phyloP scores from a whole-genome alignment of 2,329 filamentous ascomycete genomes.

The Neobulgaria alba region DNA sequence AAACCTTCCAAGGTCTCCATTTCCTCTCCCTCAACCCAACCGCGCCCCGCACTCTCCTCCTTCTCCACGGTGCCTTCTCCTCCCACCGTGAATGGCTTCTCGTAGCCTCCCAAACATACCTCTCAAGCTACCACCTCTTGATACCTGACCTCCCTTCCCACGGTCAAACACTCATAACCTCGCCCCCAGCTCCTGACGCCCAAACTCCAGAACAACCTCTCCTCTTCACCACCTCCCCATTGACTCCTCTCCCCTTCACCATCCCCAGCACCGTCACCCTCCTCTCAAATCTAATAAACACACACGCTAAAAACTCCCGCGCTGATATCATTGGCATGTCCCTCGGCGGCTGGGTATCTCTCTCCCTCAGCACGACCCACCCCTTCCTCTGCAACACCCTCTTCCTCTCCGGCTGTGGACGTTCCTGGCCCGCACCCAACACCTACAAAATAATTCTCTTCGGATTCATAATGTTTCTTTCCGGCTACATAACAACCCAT shows the following conservation, averaged over 20 bases:
- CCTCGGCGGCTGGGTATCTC: too few relatives aligned
- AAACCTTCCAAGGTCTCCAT: background rate
- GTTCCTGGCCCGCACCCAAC: too few relatives aligned
- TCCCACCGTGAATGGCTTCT: conserved; percentile 5
- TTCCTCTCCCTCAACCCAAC: background rate
- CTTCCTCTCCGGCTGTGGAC: too few relatives aligned
- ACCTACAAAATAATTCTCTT: too few relatives aligned
- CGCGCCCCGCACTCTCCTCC: background rate
- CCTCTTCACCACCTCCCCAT: too few relatives aligned
- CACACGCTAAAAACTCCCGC: conserved; percentile 4
- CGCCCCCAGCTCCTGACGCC: too few relatives aligned
- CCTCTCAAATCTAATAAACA: conserved; percentile 1
- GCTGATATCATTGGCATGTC: conserved; percentile 4
- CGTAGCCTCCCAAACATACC: background rate
- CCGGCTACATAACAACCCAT: too few relatives aligned
- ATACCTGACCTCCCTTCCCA: conserved; percentile 4
- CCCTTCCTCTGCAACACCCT: too few relatives aligned
- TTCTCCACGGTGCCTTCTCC: conserved; percentile 2
- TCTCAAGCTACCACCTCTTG: conserved; percentile 2
- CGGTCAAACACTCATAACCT: too few relatives aligned
- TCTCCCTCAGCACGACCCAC: too few relatives aligned
- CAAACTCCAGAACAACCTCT: too few relatives aligned
- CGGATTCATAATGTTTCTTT: too few relatives aligned
- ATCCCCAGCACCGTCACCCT: conserved; percentile 1
- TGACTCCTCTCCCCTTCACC: conserved; percentile 4